Percentiles rank a stretch among this genome's conserved stretches.
These are phyloP conservation scores for Fusarium tupiense DNA, from an alignment of 2,329 filamentous ascomycete genomes.

Conservation along the genomic window DNA sequence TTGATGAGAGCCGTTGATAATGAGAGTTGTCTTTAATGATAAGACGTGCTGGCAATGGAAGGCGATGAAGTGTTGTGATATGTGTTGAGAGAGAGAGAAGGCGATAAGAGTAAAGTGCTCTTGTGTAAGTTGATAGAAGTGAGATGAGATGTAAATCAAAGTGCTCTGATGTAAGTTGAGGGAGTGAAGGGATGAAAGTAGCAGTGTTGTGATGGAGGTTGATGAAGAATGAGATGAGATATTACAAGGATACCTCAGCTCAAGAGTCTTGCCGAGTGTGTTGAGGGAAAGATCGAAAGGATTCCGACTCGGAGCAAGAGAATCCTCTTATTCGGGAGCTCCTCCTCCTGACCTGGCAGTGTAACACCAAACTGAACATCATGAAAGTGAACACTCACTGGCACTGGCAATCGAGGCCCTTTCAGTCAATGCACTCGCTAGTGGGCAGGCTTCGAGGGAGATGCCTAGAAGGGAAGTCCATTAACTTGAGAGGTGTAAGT, in stretches of 20 bases:
- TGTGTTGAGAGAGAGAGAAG: accelerated
- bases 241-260: accelerated
- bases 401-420: accelerated
- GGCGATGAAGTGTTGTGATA: not conserved
- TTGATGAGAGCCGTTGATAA: not conserved
- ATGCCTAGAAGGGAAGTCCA: not conserved
- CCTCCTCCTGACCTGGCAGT: not conserved
- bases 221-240: not conserved
- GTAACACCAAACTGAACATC: not conserved
- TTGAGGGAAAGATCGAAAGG: too few species aligned
- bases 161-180: not conserved
- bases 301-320: accelerated
- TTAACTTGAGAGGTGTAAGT: not conserved
- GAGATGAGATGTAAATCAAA: not conserved
- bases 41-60: too few species aligned
- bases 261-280: not conserved
- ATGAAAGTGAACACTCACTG: not conserved
- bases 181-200: not conserved
- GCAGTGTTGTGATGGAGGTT: not conserved
- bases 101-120: too few species aligned
- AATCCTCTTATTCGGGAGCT: not conserved
- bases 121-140: not conserved
- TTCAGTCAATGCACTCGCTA: not conserved
- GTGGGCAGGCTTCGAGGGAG: not conserved
- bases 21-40: not conserved